A percentile compares a stretch with the other conserved stretches of the same genome.
Evolutionary conservation across 768 basidiomycete genomes (phyloP).

Genomic region (Kwoniella bestiolae): DNA sequence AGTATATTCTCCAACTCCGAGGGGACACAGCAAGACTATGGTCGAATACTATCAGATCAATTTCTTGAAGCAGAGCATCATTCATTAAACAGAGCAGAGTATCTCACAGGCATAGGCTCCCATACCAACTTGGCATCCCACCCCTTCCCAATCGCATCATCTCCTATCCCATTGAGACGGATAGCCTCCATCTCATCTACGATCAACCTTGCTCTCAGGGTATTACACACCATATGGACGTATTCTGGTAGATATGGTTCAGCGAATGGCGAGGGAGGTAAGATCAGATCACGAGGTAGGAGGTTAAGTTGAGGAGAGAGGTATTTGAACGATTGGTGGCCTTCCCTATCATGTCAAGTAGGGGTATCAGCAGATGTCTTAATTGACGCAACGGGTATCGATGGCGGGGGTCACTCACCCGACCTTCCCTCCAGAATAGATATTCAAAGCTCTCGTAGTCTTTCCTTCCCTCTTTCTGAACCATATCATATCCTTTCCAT

Average conservation of each 20-base stretch:
- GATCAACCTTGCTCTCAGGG: conserved; percentile 30
- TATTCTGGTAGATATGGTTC: conserved; percentile 30
- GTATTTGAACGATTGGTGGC: conserved; percentile 51
- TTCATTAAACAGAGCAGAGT: background rate
- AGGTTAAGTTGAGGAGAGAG: conserved; percentile 36
- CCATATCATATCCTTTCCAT: conserved; percentile 31
- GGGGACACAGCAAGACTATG: conserved; percentile 24
- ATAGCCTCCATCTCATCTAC: conserved; percentile 30
- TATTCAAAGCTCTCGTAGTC: conserved; percentile 50
- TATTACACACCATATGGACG: conserved; percentile 43
- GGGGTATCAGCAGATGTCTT: background rate
- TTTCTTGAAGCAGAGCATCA: background rate
- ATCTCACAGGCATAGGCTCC: conserved; percentile 49
- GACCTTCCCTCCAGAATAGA: conserved; percentile 40
- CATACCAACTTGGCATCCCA: conserved; percentile 44
- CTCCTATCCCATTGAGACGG: background rate
- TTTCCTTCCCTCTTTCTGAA: conserved; percentile 30
- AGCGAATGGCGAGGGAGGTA: conserved; percentile 42
- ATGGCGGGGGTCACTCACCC: conserved; percentile 32
- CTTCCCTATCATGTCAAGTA: conserved; percentile 30
- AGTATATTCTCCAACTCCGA: conserved; percentile 25
- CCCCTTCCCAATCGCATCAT: conserved; percentile 17
- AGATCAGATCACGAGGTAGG: conserved; percentile 33
- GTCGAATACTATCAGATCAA: background rate
- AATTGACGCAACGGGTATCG: background rate